A percentile compares a stretch with the other conserved stretches of the same genome.
These are phyloP conservation scores for Jaapia argillacea DNA, from an alignment of 768 basidiomycete species.

Conservation along the genomic window DNA sequence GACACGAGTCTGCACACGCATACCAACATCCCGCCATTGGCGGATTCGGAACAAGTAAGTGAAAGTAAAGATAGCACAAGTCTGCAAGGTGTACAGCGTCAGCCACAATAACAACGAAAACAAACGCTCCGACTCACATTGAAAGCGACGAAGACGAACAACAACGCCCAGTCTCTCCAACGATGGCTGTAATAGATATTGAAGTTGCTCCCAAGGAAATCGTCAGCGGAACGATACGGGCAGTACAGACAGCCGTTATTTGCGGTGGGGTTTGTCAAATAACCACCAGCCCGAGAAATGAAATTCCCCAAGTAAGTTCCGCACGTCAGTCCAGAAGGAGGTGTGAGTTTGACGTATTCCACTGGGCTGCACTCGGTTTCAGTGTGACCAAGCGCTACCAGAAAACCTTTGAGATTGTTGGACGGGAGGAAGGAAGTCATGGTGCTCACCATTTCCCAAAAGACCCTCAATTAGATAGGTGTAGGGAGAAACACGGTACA, in stretches of 20 bases:
- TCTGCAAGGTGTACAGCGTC: too few relatives aligned
- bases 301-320: slow-evolving; percentile 18
- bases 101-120: too few relatives aligned
- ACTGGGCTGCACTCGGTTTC: slow-evolving; percentile 21
- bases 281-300: slow-evolving; percentile 19
- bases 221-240: slow-evolving; percentile 15
- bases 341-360: slow-evolving; percentile 23
- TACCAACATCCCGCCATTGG: too few relatives aligned
- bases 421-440: neutral
- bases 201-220: slow-evolving; percentile 16
- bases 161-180: slow-evolving; percentile 20
- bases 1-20: too few relatives aligned
- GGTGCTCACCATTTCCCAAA: neutral
- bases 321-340: slow-evolving; percentile 25
- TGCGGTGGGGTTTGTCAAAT: slow-evolving; percentile 18
- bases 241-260: slow-evolving; percentile 23
- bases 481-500: slow-evolving; percentile 4
- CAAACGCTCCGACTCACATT: too few relatives aligned
- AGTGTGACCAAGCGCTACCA: slow-evolving; percentile 18
- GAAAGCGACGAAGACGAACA: slow-evolving; percentile 13
- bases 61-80: neutral
- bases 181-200: slow-evolving; percentile 12
- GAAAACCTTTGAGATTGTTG: slow-evolving; percentile 7
- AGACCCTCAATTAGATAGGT: slow-evolving; percentile 3
- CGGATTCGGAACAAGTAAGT: slow-evolving; percentile 1